A percentile compares a stretch with the other conserved stretches of the same genome.
Evolutionary conservation across 768 basidiomycete species (phyloP).

Genomic region (Goffeauzyma gilvescens): DNA sequence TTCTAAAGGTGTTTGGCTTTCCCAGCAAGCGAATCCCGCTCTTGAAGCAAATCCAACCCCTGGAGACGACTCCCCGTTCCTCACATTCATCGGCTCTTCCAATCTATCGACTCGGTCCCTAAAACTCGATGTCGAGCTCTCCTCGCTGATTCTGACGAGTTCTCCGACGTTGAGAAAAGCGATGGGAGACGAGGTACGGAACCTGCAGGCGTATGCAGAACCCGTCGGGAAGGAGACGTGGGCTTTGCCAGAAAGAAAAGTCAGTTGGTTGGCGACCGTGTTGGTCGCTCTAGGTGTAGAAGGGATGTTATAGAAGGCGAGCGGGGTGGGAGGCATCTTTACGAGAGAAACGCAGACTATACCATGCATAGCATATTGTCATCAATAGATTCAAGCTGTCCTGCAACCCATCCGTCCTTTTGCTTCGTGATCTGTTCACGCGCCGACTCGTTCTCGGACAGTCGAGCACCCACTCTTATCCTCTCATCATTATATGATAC

Average conservation of each 20-base stretch:
- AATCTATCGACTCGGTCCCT: slow-evolving; percentile 84
- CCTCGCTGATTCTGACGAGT: slow-evolving; percentile 60
- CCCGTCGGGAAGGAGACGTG: slow-evolving; percentile 28
- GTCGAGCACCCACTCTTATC: too few species aligned
- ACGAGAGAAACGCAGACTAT: too few species aligned
- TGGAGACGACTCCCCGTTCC: slow-evolving; percentile 35
- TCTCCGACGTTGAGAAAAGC: slow-evolving; percentile 33
- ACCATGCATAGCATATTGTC: too few species aligned
- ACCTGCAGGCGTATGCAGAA: slow-evolving; percentile 21
- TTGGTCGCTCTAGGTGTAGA: slow-evolving; percentile 29
- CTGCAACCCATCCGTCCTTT: too few species aligned
- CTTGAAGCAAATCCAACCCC: not conserved
- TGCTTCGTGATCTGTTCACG: too few species aligned
- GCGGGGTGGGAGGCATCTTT: too few species aligned
- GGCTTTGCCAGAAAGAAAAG: slow-evolving; percentile 24
- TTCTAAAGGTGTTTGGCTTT: slow-evolving; percentile 56
- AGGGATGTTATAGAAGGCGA: slow-evolving; percentile 16
- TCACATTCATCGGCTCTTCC: slow-evolving; percentile 83
- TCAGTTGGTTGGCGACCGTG: slow-evolving; percentile 24
- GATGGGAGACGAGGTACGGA: slow-evolving; percentile 28
- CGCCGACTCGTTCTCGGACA: too few species aligned
- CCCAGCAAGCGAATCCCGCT: not conserved
- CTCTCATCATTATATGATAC: too few species aligned
- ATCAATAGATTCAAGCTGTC: too few species aligned
- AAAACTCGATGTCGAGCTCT: slow-evolving; percentile 76